Conservation (phyloP, 495 filamentous ascomycete genomes). For the Articulospora tetracladia region DNA sequence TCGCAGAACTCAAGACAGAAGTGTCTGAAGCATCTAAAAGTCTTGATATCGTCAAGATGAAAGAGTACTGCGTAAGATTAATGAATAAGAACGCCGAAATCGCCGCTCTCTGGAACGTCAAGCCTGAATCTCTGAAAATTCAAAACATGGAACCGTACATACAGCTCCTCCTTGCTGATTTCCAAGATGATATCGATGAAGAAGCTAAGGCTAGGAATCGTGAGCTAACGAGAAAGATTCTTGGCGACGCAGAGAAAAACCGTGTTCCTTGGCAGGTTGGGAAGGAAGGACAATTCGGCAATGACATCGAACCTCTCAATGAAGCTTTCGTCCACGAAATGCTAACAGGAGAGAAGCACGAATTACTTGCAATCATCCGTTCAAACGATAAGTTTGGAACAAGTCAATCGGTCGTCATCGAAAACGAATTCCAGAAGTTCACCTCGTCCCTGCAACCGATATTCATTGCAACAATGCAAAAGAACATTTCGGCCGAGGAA, state of each 20-base stretch:
- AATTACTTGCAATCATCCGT: background rate
- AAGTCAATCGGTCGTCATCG: background rate
- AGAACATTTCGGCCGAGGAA: slow-evolving; percentile 17
- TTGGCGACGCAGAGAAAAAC: slow-evolving; percentile 22
- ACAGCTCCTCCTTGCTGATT: background rate
- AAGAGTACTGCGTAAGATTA: background rate
- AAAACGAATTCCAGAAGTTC: slow-evolving; percentile 1
- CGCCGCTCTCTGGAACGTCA: background rate
- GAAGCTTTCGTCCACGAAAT: slow-evolving; percentile 23
- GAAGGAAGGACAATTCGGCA: slow-evolving; percentile 20
- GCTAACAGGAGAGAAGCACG: slow-evolving; percentile 10
- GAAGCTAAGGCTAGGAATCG: background rate
- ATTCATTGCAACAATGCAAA: slow-evolving; percentile 10
- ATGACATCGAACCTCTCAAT: slow-evolving; percentile 24
- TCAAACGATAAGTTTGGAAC: background rate
- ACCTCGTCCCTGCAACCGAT: background rate
- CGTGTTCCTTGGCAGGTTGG: slow-evolving; percentile 27
- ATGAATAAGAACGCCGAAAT: slow-evolving; percentile 7
- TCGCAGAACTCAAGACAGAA: slow-evolving; percentile 2
- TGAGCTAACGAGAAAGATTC: slow-evolving; percentile 2
- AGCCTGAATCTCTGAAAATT: background rate
- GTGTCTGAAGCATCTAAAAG: background rate
- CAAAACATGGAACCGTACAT: slow-evolving; percentile 7
- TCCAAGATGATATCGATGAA: background rate
- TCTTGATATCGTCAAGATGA: slow-evolving; percentile 1